Conservation (phyloP, 306 rosid species). For the Sindora glabra region DNA sequence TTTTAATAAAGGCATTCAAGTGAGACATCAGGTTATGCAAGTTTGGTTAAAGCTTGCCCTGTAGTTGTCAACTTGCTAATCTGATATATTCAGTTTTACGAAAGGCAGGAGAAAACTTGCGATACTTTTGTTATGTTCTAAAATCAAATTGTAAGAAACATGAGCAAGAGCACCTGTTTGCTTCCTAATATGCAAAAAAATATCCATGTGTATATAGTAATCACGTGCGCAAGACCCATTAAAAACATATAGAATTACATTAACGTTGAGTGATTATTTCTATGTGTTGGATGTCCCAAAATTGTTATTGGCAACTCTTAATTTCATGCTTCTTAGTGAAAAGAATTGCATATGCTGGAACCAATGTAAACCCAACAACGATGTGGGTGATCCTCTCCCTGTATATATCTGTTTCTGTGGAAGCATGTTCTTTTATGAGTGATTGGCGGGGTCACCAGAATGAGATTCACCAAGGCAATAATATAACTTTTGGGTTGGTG, state of each 20-base stretch:
- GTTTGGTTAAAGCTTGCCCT: not conserved
- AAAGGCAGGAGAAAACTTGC: not conserved
- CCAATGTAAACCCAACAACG: too few species aligned
- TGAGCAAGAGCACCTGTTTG: conserved; percentile 7
- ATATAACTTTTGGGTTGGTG: conserved; percentile 43
- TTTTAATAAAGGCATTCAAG: conserved; percentile 12
- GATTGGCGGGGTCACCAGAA: conserved; percentile 57
- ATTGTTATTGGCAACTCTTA: too few species aligned
- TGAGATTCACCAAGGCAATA: conserved; percentile 55
- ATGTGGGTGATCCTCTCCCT: too few species aligned
- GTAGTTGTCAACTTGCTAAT: not conserved
- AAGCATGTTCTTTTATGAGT: conserved; percentile 35
- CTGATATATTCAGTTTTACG: not conserved
- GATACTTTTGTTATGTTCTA: conserved; percentile 1
- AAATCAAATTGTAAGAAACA: not conserved
- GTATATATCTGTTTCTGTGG: conserved; percentile 6
- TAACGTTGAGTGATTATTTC: too few species aligned
- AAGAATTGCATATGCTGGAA: too few species aligned
- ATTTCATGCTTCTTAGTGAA: too few species aligned
- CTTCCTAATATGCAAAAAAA: conserved; percentile 7
- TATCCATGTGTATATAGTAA: conserved; percentile 17
- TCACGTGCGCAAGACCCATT: too few species aligned
- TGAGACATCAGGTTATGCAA: conserved; percentile 18
- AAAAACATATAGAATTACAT: too few species aligned
- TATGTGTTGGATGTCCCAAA: too few species aligned